Percentiles rank a stretch among this genome's conserved stretches.
These are phyloP conservation scores for Inga laurina DNA, from an alignment of 306 rosid genomes.

Conservation along the genomic window DNA sequence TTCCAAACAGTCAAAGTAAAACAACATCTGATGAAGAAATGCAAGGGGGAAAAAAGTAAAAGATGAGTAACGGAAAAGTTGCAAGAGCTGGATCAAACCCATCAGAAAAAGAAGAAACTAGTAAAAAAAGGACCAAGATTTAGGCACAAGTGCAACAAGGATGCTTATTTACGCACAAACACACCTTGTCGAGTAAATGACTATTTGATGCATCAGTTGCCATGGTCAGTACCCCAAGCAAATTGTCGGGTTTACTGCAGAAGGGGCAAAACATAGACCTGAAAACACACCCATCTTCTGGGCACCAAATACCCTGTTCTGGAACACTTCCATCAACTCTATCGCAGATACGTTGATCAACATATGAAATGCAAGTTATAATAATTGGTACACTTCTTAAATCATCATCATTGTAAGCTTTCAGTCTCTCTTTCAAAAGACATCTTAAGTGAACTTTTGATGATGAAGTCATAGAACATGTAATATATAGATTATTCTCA, in stretches of 20 bases:
- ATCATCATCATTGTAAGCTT: slow-evolving; percentile 29
- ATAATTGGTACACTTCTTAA: slow-evolving; percentile 56
- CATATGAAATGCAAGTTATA: slow-evolving; percentile 58
- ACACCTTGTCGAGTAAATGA: slow-evolving; percentile 79
- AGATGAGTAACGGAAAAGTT: slow-evolving; percentile 19
- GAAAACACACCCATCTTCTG: slow-evolving; percentile 88
- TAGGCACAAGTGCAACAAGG: slow-evolving; percentile 27
- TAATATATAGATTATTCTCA: slow-evolving; percentile 56
- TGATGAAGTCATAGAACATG: slow-evolving; percentile 58
- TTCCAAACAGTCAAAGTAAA: slow-evolving; percentile 67
- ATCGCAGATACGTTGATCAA: slow-evolving; percentile 52
- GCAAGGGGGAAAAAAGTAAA: slow-evolving; percentile 15
- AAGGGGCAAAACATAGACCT: slow-evolving; percentile 73
- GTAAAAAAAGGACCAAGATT: slow-evolving; percentile 17
- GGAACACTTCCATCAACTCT: slow-evolving; percentile 39
- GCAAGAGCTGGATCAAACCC: slow-evolving; percentile 18
- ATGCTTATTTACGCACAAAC: slow-evolving; percentile 19
- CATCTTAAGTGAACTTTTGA: slow-evolving; percentile 61
- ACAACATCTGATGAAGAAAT: slow-evolving; percentile 54
- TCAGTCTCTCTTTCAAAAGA: slow-evolving; percentile 46
- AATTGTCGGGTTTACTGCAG: slow-evolving; percentile 53
- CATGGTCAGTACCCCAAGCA: slow-evolving; percentile 77
- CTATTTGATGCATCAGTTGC: slow-evolving; percentile 74
- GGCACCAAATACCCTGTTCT: slow-evolving; percentile 74
- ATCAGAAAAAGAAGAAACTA: not conserved